Conservation (phyloP, 1,139 yeast genomes). For the Meyerozyma smithsonii region DNA sequence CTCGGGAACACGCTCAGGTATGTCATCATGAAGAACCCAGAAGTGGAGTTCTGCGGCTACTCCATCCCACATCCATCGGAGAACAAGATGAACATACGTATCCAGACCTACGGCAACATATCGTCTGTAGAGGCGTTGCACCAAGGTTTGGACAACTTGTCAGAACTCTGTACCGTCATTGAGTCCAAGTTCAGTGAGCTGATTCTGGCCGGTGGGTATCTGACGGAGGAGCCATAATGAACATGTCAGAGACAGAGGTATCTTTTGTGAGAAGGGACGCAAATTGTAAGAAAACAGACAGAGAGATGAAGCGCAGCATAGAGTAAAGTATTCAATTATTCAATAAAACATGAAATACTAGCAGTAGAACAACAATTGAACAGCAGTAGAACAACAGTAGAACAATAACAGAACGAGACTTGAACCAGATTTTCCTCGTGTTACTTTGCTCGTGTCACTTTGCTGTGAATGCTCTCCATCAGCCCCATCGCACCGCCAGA, state of each 20-base stretch:
- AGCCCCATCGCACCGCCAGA: too few relatives aligned
- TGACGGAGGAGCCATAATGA: background rate
- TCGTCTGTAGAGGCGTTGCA: conserved; percentile 93
- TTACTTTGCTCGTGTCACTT: too few relatives aligned
- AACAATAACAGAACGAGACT: too few relatives aligned
- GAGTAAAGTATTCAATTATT: too few relatives aligned
- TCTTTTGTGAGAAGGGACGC: background rate
- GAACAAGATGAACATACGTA: conserved; percentile 79
- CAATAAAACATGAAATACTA: too few relatives aligned
- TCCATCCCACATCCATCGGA: conserved; percentile 99
- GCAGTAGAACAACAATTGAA: too few relatives aligned
- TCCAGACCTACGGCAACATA: conserved; percentile 85
- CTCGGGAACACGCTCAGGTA: conserved; percentile 90
- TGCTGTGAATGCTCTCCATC: too few relatives aligned
- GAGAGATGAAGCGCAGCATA: too few relatives aligned
- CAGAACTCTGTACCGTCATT: conserved; percentile 77
- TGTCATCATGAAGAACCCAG: conserved; percentile 95
- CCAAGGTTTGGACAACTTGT: conserved; percentile 82
- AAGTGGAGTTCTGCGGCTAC: conserved; percentile 96
- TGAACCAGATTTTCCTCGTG: too few relatives aligned
- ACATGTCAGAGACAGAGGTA: too few relatives aligned
- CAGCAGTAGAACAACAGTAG: too few relatives aligned
- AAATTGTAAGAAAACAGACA: background rate
- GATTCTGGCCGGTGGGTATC: conserved; percentile 48
- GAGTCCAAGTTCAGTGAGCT: conserved; percentile 72